Evolutionary conservation across 2,329 filamentous ascomycete genomes (phyloP).

Genomic region (Ophiostoma sp.): DNA sequence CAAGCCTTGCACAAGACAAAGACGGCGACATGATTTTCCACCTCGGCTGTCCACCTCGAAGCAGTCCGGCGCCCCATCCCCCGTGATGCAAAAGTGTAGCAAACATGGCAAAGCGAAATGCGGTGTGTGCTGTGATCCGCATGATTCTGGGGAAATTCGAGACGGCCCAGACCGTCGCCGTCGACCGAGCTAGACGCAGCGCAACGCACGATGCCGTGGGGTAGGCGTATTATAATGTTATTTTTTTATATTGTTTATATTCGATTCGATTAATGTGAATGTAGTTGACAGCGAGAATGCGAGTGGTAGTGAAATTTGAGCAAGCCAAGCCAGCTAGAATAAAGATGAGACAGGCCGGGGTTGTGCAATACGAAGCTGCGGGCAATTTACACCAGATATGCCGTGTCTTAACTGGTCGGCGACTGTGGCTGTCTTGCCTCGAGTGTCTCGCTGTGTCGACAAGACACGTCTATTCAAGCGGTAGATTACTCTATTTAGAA

Average conservation of each 20-base stretch:
- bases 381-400: background rate
- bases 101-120: background rate
- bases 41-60: no score
- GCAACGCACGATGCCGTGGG: background rate
- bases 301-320: background rate
- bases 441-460: background rate
- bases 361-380: background rate
- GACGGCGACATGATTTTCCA: background rate
- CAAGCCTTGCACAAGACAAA: background rate
- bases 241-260: no score
- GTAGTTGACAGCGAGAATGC: background rate
- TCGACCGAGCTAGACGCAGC: background rate
- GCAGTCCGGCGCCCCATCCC: no score
- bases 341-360: background rate
- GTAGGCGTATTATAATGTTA: background rate
- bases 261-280: background rate
- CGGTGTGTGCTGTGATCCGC: background rate
- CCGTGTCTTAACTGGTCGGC: slow-evolving; percentile 4
- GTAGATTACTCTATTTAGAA: background rate
- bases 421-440: background rate
- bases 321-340: background rate
- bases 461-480: background rate
- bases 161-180: background rate
- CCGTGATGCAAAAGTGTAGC: background rate
- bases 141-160: background rate